Evolutionary conservation across 768 basidiomycete genomes (phyloP), one percentile per base, ranked within the genome.

Genomic region (Hortiboletus campestris): DNA sequence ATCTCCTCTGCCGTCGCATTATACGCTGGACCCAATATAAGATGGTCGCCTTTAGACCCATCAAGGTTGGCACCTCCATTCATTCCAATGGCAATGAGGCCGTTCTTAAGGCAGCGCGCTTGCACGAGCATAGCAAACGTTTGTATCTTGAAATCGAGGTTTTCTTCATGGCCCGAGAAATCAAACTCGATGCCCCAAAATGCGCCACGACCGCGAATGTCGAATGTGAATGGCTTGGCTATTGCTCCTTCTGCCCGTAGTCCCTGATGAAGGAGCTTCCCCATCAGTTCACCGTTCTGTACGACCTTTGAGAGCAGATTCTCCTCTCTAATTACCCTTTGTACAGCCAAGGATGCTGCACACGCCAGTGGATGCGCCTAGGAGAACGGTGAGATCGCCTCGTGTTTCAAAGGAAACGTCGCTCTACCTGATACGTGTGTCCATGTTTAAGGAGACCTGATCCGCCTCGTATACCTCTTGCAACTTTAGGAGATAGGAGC

Each of bases 131-230:
- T 82, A 17, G 84, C 89, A 63, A 93, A 89, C 35, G 70, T 67
- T 46, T 79, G 57, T 3, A 77, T 80, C 60, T 77, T 76, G 55
- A 88, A 78, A 55, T 84, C 74, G 17, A 83, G 48, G n/a, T 69
- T 68, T 36, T 69, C 78, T 52, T 77, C 74, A 13, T 71, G 65
- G 16, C 66, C 68, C 6, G 77, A 76, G 58, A 89, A 84, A 61
- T 92, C 89, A 58, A 91, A 93, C 67, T 94, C 92, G 51, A 94
- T 73, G 22, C 77, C 87, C 88, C 88, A 93, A 74, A 94, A 91
- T 29, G 84, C 80, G 34, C 93, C 94, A 19, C 84, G 83, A 11
- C 94, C 93, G 29, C 94, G 86, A 56, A 93, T 82, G 67, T 93
- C 91, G 64, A 86, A 90, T 5, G 82, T 80, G 67, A 80, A 87